These are phyloP conservation scores for Jaapia argillacea DNA, from an alignment of 768 basidiomycete genomes.

Conservation along the genomic window DNA sequence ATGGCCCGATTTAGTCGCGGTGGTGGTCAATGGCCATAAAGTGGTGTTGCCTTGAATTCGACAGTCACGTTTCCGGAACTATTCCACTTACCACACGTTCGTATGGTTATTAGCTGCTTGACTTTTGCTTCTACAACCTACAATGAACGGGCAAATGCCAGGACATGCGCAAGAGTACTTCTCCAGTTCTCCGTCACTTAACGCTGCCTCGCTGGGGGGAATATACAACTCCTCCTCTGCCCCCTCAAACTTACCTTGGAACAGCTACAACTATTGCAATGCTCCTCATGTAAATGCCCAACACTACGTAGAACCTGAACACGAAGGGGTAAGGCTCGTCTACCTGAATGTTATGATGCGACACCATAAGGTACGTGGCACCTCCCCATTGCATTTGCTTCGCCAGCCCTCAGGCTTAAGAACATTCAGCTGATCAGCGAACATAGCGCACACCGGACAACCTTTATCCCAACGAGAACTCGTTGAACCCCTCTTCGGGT, in stretches of 20 bases:
- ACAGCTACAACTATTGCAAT: conserved; percentile 46
- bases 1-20: too few species aligned
- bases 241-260: conserved; percentile 30
- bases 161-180: too few species aligned
- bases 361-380: conserved; percentile 33
- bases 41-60: too few species aligned
- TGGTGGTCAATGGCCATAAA: too few species aligned
- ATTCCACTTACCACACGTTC: too few species aligned
- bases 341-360: conserved; percentile 34
- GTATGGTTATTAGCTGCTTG: too few species aligned
- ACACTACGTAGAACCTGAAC: conserved; percentile 25
- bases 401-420: neutral
- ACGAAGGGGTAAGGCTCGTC: conserved; percentile 22
- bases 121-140: too few species aligned
- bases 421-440: neutral
- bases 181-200: too few species aligned
- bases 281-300: conserved; percentile 33
- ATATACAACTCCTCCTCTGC: conserved; percentile 36
- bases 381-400: neutral
- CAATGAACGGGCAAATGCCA: too few species aligned
- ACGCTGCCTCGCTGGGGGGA: too few species aligned
- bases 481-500: conserved; percentile 24
- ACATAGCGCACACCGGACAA: conserved; percentile 39
- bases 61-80: too few species aligned
- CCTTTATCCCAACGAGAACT: conserved; percentile 31